phyloP scores from a whole-genome alignment of 148 eudicot genomes.

The Dianthus caryophyllus region DNA sequence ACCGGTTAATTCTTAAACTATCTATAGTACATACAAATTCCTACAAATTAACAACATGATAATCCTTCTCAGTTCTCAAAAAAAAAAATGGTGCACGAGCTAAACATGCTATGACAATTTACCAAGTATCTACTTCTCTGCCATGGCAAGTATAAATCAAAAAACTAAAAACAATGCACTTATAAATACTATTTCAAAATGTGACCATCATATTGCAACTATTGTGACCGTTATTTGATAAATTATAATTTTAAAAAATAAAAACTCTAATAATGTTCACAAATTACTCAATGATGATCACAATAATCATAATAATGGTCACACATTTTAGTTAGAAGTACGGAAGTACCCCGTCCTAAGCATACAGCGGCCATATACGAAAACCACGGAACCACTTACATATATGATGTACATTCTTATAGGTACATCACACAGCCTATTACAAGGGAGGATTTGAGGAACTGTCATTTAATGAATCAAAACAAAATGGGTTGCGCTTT shows the following conservation, averaged over 20 bases:
- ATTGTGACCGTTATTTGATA: no score
- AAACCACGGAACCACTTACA: no score
- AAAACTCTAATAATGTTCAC: no score
- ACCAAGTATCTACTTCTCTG: background rate
- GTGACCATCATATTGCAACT: no score
- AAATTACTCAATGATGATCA: no score
- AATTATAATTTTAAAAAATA: no score
- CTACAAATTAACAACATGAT: background rate
- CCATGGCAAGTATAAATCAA: background rate
- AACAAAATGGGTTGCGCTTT: background rate
- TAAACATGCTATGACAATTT: slow-evolving; percentile 2
- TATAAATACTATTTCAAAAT: background rate
- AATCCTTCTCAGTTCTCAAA: no score
- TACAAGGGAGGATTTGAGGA: background rate
- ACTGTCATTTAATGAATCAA: background rate
- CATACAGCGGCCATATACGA: no score
- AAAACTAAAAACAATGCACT: background rate
- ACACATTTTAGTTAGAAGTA: no score
- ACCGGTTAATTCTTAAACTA: slow-evolving; percentile 30
- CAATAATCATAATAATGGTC: no score
- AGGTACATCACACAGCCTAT: background rate
- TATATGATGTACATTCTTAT: background rate
- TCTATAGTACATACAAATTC: slow-evolving; percentile 9
- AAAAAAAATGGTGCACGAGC: background rate
- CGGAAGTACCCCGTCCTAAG: no score